Evolutionary conservation across 2,329 filamentous ascomycete species (phyloP), one percentile per base, ranked within the genome.

Genomic region (Alternaria brassicicola): DNA sequence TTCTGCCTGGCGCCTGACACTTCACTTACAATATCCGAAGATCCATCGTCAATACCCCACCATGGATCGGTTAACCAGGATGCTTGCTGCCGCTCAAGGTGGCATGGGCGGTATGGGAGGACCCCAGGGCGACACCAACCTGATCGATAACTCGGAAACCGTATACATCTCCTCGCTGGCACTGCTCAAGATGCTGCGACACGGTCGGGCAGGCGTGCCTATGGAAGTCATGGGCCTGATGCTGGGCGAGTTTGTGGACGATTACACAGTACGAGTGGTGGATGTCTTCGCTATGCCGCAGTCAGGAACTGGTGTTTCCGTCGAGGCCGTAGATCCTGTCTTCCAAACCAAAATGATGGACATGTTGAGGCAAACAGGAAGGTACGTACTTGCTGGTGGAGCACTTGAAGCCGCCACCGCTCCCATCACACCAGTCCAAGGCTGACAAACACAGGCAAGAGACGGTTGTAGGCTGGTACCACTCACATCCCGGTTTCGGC

Each of bases 321-420:
- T 99, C 72, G 95, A 99, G 81, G 96, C 95, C 50, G 95, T 99
- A 64, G 95, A 99, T 77, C 93, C 93, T 9, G 95, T 99, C 31
- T 99, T 99, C 80, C 95, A 99, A 83, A 97, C 93, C 74, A 99
- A 97, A 85, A 99, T 99, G 95, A 99, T 99, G 95, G 95, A 99
- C 78, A 98, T 99, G 95, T 84, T 99, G 77, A 86, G 91, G 74
- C 95, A 99, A 84, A 99, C 95, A 57, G 95, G 95, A 81, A 87
- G 95, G 92, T 96, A 83, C 25, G 66, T 47, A 46, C 19, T 12
- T 4, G 19, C 21, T 35, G 19, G 21, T 3, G 54, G 36, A 17
- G 28, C 50, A 3, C 19, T 33, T 3, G 33, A 30, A 12, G 36
- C 51, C 26, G 42, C 55, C 50, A 55, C 51, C 38, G 35, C 35